Percentiles rank a stretch among this genome's conserved stretches.
These are phyloP conservation scores for Pythium aphanidermatum DNA, from an alignment of 352 stramenopile species.

Conservation along the genomic window DNA sequence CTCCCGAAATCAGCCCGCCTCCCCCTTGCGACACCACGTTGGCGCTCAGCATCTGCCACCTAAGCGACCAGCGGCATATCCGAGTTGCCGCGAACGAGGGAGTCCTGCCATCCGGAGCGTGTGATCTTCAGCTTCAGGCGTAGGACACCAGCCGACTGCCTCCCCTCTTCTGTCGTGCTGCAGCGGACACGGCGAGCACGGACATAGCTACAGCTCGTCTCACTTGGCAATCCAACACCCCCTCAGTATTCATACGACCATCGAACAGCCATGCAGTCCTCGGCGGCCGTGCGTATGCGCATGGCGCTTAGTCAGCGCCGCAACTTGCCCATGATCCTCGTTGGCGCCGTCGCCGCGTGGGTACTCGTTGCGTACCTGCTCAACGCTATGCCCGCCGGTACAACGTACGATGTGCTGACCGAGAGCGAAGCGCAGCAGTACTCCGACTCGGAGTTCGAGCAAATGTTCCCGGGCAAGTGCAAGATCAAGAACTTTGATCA, in stretches of 20 bases:
- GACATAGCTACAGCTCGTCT: no score
- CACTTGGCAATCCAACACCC: not conserved
- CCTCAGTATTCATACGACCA: not conserved
- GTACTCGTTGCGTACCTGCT: conserved; percentile 44
- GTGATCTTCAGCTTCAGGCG: no score
- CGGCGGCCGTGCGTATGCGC: conserved; percentile 55
- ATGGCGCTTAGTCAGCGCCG: conserved; percentile 57
- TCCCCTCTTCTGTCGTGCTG: not conserved
- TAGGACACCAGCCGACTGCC: conserved; percentile 9
- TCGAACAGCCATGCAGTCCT: conserved; percentile 41
- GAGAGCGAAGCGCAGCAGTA: conserved; percentile 27
- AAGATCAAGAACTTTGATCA: conserved; percentile 84
- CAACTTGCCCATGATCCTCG: conserved; percentile 50
- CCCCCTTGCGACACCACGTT: no score
- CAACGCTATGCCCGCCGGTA: conserved; percentile 23
- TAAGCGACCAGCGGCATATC: no score
- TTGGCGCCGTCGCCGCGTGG: conserved; percentile 30
- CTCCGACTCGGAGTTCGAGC: conserved; percentile 37
- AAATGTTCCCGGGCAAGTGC: conserved; percentile 70
- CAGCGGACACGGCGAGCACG: conserved; percentile 3
- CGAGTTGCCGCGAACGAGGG: no score
- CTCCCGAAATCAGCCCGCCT: no score
- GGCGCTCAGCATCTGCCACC: no score
- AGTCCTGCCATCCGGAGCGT: no score
- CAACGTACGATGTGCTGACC: conserved; percentile 28